Evolutionary conservation across 371 early-diverging fungal genomes (phyloP).

Genomic region (Apophysomyces variabilis): DNA sequence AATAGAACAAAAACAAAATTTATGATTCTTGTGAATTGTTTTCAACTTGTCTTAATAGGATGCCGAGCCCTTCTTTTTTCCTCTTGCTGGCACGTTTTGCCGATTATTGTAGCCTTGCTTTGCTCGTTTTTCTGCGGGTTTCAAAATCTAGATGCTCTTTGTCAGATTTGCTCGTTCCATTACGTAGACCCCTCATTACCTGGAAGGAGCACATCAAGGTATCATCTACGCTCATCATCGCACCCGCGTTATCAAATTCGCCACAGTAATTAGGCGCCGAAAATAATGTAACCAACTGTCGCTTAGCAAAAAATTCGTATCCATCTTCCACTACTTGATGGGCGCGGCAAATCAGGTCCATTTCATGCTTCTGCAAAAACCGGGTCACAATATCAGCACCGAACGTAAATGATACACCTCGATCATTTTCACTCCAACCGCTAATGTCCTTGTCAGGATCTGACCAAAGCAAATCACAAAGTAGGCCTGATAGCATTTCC

Average conservation of each 20-base stretch:
- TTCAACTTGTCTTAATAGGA: not conserved
- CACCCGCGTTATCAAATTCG: constrained; percentile 97
- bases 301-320: constrained; percentile 97
- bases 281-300: constrained; percentile 95
- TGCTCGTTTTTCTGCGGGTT: constrained; percentile 41
- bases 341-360: constrained; percentile 95
- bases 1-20: too few relatives aligned
- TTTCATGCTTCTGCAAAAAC: constrained; percentile 89
- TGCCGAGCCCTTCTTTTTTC: constrained; percentile 1
- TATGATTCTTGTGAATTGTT: too few relatives aligned
- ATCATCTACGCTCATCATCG: constrained; percentile 95
- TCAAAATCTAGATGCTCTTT: constrained; percentile 29
- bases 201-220: constrained; percentile 93
- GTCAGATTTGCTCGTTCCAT: not conserved
- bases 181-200: constrained; percentile 55
- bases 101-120: constrained; percentile 18
- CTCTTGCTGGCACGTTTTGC: not conserved
- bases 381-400: constrained; percentile 86
- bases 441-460: constrained; percentile 75
- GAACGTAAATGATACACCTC: constrained; percentile 96
- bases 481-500: constrained; percentile 56
- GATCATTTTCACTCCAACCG: constrained; percentile 98
- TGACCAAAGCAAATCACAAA: constrained; percentile 91
- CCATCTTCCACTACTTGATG: constrained; percentile 99
- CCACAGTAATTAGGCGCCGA: constrained; percentile 99